Conservation (phyloP, 352 stramenopile genomes). For the Aphanomyces invadans region DNA sequence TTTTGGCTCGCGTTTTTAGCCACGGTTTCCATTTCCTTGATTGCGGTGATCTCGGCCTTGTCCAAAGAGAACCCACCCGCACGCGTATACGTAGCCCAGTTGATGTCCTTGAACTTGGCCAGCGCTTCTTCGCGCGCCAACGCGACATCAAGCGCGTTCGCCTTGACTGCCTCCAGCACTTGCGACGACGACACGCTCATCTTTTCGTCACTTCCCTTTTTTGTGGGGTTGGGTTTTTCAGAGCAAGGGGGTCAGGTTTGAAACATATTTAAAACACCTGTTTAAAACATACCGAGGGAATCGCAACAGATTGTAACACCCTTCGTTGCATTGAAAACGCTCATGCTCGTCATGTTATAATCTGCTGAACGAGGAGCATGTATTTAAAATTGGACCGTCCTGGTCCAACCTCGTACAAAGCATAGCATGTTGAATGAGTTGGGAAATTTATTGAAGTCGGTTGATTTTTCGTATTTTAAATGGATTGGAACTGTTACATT, state of each 20-base stretch:
- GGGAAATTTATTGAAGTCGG: too few relatives aligned
- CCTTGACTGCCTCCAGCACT: slow-evolving; percentile 21
- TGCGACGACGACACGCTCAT: not conserved
- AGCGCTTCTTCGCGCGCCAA: slow-evolving; percentile 74
- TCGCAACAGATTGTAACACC: too few relatives aligned
- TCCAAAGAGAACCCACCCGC: slow-evolving; percentile 73
- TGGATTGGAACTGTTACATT: too few relatives aligned
- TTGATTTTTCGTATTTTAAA: too few relatives aligned
- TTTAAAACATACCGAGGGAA: not conserved
- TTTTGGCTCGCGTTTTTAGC: slow-evolving; percentile 34
- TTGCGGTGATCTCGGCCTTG: slow-evolving; percentile 74
- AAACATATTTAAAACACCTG: slow-evolving; percentile 5
- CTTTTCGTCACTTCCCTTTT: slow-evolving; percentile 10
- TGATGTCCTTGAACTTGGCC: slow-evolving; percentile 83
- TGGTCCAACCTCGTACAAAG: too few relatives aligned
- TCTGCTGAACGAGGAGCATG: not conserved
- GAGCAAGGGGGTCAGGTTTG: not conserved
- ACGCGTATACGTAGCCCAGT: slow-evolving; percentile 83
- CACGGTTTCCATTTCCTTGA: slow-evolving; percentile 76
- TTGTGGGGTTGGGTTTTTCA: slow-evolving; percentile 8
- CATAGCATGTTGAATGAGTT: too few relatives aligned
- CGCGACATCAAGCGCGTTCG: slow-evolving; percentile 55
- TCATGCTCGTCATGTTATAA: not conserved
- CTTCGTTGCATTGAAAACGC: too few relatives aligned
- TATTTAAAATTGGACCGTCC: too few relatives aligned